Percentiles rank a stretch among this genome's conserved stretches.
phyloP scores from a whole-genome alignment of 495 filamentous ascomycete genomes.

The Lentithecium fluviatile region DNA sequence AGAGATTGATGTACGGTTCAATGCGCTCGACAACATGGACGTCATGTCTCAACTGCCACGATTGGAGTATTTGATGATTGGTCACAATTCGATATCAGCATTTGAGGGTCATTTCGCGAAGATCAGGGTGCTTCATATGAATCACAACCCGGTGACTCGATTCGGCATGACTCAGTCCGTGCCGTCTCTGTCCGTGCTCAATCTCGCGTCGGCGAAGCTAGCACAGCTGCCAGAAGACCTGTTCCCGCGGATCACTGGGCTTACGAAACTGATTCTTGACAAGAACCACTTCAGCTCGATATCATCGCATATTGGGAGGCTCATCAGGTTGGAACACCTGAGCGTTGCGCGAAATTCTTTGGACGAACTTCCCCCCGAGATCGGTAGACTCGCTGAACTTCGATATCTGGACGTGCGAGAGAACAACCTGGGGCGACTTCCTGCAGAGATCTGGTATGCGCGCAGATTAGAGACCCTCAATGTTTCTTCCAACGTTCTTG shows the following conservation, averaged over 20 bases:
- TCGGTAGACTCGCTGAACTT: slow-evolving; percentile 82
- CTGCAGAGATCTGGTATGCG: slow-evolving; percentile 90
- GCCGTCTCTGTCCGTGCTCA: slow-evolving; percentile 78
- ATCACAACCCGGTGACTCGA: slow-evolving; percentile 89
- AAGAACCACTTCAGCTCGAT: slow-evolving; percentile 94
- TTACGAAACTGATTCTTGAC: slow-evolving; percentile 84
- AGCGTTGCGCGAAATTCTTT: slow-evolving; percentile 91
- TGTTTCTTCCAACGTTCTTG: slow-evolving; percentile 88
- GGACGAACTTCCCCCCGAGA: slow-evolving; percentile 74
- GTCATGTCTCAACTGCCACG: slow-evolving; percentile 76
- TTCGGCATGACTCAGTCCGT: slow-evolving; percentile 78
- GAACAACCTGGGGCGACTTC: slow-evolving; percentile 85
- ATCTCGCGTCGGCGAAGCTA: slow-evolving; percentile 83
- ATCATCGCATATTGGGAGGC: slow-evolving; percentile 76
- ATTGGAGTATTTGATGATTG: slow-evolving; percentile 79
- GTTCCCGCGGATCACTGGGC: slow-evolving; percentile 81
- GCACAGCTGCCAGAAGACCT: slow-evolving; percentile 78
- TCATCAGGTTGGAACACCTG: slow-evolving; percentile 82
- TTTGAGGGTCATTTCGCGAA: slow-evolving; percentile 84
- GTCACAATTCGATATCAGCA: slow-evolving; percentile 86
- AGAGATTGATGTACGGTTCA: slow-evolving; percentile 93
- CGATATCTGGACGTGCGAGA: slow-evolving; percentile 82
- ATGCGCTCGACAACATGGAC: slow-evolving; percentile 81
- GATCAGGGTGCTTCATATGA: slow-evolving; percentile 77
- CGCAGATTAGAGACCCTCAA: slow-evolving; percentile 87